Evolutionary conservation across 768 basidiomycete species (phyloP).

Genomic region (Cystofilobasidium macerans): DNA sequence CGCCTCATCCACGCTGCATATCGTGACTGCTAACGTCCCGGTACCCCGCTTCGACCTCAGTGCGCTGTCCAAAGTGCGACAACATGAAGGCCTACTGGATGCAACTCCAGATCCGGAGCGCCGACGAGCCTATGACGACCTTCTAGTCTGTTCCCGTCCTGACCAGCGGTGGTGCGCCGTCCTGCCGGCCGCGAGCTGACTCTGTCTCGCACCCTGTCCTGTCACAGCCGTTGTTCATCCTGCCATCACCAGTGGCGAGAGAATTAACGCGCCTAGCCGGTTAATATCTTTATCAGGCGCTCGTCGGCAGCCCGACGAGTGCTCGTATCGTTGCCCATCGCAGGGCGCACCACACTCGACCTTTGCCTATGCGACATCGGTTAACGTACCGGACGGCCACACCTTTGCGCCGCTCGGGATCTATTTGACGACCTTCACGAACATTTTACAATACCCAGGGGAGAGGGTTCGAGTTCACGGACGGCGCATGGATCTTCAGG

Average conservation of each 20-base stretch:
- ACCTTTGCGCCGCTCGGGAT: too few species aligned
- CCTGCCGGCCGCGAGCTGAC: neutral
- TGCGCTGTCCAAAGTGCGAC: constrained; percentile 68
- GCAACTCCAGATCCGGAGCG: constrained; percentile 62
- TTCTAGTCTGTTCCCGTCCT: constrained; percentile 33
- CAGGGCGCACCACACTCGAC: too few species aligned
- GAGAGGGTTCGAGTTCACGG: too few species aligned
- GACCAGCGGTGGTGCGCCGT: neutral
- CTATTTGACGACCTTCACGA: too few species aligned
- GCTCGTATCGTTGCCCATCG: too few species aligned
- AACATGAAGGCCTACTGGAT: constrained; percentile 79
- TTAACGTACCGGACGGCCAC: too few species aligned
- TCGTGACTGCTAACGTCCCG: neutral
- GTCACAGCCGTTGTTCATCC: constrained; percentile 10
- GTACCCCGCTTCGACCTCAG: constrained; percentile 34
- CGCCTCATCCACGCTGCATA: neutral
- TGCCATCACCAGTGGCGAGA: constrained; percentile 21
- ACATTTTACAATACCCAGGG: too few species aligned
- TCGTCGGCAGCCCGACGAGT: too few species aligned
- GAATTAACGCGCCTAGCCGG: neutral
- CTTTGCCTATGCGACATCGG: too few species aligned
- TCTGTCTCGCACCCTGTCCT: too few species aligned
- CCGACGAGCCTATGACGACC: constrained; percentile 40
- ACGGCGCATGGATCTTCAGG: too few species aligned
- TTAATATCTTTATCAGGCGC: too few species aligned